These are phyloP conservation scores for Dipteronia sinensis DNA, from an alignment of 345 rosid species.

Conservation along the genomic window DNA sequence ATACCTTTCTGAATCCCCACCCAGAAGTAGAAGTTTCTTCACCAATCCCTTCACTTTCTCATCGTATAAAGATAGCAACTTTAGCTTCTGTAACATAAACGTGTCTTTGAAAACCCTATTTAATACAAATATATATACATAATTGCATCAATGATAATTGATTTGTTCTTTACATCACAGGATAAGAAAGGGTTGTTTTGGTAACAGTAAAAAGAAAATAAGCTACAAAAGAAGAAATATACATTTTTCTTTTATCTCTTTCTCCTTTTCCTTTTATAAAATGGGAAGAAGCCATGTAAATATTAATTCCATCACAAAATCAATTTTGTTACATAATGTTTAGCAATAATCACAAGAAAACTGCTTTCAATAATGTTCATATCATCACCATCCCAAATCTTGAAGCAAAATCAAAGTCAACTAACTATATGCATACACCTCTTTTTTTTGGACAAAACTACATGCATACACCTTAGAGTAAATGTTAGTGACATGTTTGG, in stretches of 20 bases:
- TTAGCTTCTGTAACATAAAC: constrained; percentile 65
- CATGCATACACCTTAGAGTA: not conserved
- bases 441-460: too few relatives aligned
- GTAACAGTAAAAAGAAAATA: not conserved
- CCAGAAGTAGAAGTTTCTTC: constrained; percentile 71
- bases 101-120: constrained; percentile 10
- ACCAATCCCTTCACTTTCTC: constrained; percentile 73
- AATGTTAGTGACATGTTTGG: not conserved
- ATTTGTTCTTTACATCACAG: not conserved
- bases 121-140: not conserved
- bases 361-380: not conserved
- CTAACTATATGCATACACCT: not conserved
- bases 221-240: not conserved
- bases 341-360: not conserved
- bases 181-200: not conserved
- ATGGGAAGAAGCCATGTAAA: too few relatives aligned
- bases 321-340: not conserved
- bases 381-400: not conserved
- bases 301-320: not conserved
- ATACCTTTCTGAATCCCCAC: constrained; percentile 67
- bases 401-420: not conserved
- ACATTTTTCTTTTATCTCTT: not conserved
- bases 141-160: not conserved
- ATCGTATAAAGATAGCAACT: constrained; percentile 53
- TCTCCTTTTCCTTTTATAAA: too few relatives aligned